Percentiles rank a stretch among this genome's conserved stretches.
phyloP scores from a whole-genome alignment of 176 grass and related monocot species.

The Oryza punctata region DNA sequence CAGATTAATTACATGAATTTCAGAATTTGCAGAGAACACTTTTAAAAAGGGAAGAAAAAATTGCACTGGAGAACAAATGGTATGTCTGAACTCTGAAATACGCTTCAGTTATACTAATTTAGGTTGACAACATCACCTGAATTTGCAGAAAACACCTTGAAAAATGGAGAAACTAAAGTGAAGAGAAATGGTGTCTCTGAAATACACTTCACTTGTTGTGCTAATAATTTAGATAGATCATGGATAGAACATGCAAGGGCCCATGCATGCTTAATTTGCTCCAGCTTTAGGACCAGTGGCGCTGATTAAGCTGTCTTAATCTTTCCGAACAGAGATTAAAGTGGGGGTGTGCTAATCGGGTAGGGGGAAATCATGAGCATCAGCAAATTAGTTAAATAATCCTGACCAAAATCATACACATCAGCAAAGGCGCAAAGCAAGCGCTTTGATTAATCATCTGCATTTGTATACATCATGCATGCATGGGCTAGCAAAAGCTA shows the following conservation, averaged over 20 bases:
- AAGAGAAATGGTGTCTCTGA: background rate
- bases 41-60: background rate
- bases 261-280: background rate
- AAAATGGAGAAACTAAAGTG: background rate
- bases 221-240: background rate
- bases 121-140: background rate
- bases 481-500: background rate
- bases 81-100: background rate
- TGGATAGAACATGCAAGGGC: background rate
- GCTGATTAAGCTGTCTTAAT: conserved; percentile 1
- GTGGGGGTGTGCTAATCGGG: background rate
- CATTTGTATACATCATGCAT: background rate
- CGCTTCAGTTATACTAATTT: background rate
- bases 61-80: background rate
- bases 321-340: background rate
- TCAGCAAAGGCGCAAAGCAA: background rate
- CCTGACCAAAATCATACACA: background rate
- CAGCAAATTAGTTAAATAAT: background rate
- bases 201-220: background rate
- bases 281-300: background rate
- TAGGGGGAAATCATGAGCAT: background rate
- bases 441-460: background rate
- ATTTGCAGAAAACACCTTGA: background rate
- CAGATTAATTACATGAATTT: background rate
- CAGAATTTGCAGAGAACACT: background rate